Conservation (phyloP, 371 early-diverging fungal species). For the Zychaea mexicana region DNA sequence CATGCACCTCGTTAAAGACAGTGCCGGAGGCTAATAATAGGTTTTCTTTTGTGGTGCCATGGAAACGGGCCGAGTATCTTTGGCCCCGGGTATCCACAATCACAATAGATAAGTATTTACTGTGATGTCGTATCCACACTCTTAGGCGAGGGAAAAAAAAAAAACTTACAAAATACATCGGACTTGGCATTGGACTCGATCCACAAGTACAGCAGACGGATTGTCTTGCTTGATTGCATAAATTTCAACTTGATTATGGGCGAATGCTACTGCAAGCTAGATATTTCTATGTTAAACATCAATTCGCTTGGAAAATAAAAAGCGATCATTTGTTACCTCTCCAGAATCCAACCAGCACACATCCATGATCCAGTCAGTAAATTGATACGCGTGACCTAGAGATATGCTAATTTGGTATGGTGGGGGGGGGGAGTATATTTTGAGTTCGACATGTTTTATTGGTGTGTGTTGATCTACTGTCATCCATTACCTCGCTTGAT, state of each 20-base stretch:
- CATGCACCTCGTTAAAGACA: conserved; percentile 78
- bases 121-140: no score
- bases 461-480: no score
- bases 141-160: not conserved
- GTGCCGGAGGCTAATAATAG: conserved; percentile 79
- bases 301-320: not conserved
- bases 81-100: no score
- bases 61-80: conserved; percentile 74
- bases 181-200: conserved; percentile 53
- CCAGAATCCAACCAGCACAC: conserved; percentile 59
- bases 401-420: not conserved
- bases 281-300: not conserved
- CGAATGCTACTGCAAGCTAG: conserved; percentile 68
- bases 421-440: no score
- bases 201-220: conserved; percentile 19
- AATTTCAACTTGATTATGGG: conserved; percentile 75
- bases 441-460: not conserved
- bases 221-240: conserved; percentile 27
- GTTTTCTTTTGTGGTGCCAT: conserved; percentile 48
- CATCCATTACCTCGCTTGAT: conserved; percentile 20
- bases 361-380: conserved; percentile 75
- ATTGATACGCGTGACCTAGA: conserved; percentile 12
- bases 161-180: conserved; percentile 61
- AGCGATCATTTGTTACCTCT: conserved; percentile 10
- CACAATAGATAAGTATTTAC: not conserved